phyloP scores from a whole-genome alignment of 805 yeast genomes.

The Saccharomycopsis olivae region DNA sequence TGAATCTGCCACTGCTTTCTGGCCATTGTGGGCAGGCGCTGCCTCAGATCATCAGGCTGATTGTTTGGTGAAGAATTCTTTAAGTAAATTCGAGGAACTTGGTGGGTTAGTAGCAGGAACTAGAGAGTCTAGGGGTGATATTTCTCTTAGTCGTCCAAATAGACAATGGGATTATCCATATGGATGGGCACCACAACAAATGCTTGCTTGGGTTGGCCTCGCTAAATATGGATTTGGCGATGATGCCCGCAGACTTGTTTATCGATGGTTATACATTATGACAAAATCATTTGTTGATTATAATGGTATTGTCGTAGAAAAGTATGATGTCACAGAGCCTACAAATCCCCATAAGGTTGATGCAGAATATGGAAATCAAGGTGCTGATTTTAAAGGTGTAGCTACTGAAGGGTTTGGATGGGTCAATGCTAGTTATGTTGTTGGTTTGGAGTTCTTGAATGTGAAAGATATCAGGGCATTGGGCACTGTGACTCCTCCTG shows the following conservation, averaged over 20 bases:
- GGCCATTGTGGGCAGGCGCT: constrained; percentile 83
- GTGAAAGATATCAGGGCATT: constrained; percentile 62
- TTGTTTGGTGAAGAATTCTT: constrained; percentile 41
- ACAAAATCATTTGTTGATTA: constrained; percentile 83
- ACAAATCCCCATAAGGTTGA: constrained; percentile 78
- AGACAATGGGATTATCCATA: constrained; percentile 98
- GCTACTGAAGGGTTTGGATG: constrained; percentile 97
- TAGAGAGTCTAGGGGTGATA: constrained; percentile 56
- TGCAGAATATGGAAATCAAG: constrained; percentile 94
- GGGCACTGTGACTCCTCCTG: constrained; percentile 71
- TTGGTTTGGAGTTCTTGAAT: constrained; percentile 60
- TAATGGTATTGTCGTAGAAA: constrained; percentile 92
- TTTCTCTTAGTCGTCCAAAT: constrained; percentile 63
- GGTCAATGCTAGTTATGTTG: constrained; percentile 81
- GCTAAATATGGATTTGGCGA: constrained; percentile 55
- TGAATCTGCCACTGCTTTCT: constrained; percentile 82
- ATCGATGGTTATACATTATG: constrained; percentile 83
- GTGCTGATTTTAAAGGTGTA: constrained; percentile 82
- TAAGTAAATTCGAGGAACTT: constrained; percentile 64
- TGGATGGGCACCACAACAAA: constrained; percentile 99
- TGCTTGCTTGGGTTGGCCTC: constrained; percentile 85
- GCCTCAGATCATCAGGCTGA: constrained; percentile 63
- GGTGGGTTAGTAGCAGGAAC: constrained; percentile 92
- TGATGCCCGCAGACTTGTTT: constrained; percentile 59
- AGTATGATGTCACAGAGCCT: constrained; percentile 77